Base-by-base conservation (phyloP, 768 basidiomycete species). In the Mycena leptocephala region DNA sequence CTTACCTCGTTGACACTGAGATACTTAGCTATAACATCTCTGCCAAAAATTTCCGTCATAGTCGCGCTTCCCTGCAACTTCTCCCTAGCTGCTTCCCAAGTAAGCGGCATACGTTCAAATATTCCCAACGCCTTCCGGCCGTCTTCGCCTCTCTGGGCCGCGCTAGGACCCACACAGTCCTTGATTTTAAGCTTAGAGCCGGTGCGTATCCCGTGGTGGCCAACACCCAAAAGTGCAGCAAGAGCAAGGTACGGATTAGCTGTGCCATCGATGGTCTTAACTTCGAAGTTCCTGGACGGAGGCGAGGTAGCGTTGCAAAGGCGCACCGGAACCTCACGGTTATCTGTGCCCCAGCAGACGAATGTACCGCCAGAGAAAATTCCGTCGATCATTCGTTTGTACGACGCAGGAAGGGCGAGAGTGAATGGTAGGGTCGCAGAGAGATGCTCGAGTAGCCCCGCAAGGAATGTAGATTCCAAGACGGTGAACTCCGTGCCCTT, bases 361-460 rank as follows among this genome's bases (percentile, higher is more conserved):
- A 91, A 94, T 0, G 94, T 95, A 11, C 94, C 94, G 28, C 94
- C 93, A 0, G 91, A 88, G 93, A 93, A 94, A 20, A 90, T 88
- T 5, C 93, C 93, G 77, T 95, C 94, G 3, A 70, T 58, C 84
- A 95, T 87, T 10, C 94, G 90, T 24, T 87, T 84, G 83, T 94
- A 95, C 5, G 95, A 95, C 0, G 90, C 87, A 0, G 84, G 79
- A 1, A 89, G 89, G 7, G 95, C 93, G 0, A 94, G 83, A 0
- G 90, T 91, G 73, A 95, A 85, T 6, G 90, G 90, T 22, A 89
- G 84, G 53, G 93, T 76, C 5, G 91, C 88, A 2, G 91, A 91
- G 11, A 95, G 87, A 79, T 93, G 89, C 9, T 80, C 76, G 70
- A 95, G 87, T 9, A 95, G 79, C 22, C 90, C 90, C 4, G 92